phyloP scores from a whole-genome alignment of 208 protist genomes.

The Porcisia deanei region DNA sequence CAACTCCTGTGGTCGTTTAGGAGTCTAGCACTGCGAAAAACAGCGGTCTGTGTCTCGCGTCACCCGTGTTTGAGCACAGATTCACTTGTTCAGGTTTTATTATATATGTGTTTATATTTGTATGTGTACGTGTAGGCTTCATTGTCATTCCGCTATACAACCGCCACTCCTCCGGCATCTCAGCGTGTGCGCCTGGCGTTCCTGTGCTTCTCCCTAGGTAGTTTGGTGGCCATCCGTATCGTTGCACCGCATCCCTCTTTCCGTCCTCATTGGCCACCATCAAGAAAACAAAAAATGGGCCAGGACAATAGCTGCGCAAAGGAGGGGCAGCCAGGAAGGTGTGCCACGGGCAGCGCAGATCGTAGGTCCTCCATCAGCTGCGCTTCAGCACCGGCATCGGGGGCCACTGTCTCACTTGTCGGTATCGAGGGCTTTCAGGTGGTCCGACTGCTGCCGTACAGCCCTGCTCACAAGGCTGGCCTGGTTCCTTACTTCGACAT shows the following conservation, averaged over 20 bases:
- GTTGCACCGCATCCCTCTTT: no score
- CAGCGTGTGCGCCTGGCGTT: no score
- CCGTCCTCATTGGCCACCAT: no score
- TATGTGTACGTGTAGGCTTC: no score
- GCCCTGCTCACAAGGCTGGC: constrained; percentile 73
- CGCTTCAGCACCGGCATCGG: constrained; percentile 2
- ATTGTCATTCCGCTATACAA: not conserved
- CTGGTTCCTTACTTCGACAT: constrained; percentile 91
- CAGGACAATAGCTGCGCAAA: constrained; percentile 44
- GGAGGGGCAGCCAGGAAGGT: not conserved
- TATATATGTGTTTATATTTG: no score
- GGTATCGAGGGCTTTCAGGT: constrained; percentile 80
- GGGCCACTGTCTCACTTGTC: constrained; percentile 13
- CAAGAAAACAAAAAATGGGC: constrained; percentile 30
- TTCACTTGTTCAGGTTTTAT: no score
- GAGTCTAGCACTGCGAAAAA: no score
- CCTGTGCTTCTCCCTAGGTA: no score
- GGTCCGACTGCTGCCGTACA: constrained; percentile 67
- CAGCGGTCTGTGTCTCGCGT: no score
- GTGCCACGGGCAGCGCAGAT: not conserved
- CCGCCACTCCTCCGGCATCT: not conserved
- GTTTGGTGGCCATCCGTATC: not conserved
- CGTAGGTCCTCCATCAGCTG: not conserved
- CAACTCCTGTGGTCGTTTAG: no score
- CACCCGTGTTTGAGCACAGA: no score